Conservation (phyloP, 768 basidiomycete genomes). For the Hypsizygus marmoreus region DNA sequence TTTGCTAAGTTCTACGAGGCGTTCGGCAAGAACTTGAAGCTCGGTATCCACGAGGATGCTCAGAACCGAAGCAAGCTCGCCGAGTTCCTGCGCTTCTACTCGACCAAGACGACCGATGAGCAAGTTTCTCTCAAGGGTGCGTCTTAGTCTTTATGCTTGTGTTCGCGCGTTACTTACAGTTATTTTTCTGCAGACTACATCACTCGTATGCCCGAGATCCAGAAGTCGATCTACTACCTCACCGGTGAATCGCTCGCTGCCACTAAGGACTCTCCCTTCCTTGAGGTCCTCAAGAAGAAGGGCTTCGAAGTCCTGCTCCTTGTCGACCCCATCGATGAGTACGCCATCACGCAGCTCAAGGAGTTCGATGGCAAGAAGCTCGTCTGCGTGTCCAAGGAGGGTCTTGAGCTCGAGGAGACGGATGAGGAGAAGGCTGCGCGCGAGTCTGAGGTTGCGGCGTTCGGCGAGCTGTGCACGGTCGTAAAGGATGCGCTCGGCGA, state of each 20-base stretch:
- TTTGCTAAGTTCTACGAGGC: conserved; percentile 96
- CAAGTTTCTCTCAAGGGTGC: conserved; percentile 89
- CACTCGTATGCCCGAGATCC: conserved; percentile 98
- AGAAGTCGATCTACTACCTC: conserved; percentile 99
- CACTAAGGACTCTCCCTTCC: conserved; percentile 94
- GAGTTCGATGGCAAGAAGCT: conserved; percentile 99
- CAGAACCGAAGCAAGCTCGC: conserved; percentile 99
- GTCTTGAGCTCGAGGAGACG: conserved; percentile 98
- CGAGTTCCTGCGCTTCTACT: conserved; percentile 98
- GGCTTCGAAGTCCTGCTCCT: conserved; percentile 97
- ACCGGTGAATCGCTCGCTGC: conserved; percentile 96
- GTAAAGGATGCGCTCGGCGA: conserved; percentile 99
- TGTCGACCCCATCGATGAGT: conserved; percentile 98
- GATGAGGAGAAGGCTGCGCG: conserved; percentile 94
- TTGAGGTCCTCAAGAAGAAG: conserved; percentile 99
- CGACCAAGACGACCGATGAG: conserved; percentile 92
- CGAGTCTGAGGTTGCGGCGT: conserved; percentile 84
- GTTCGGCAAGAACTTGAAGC: conserved; percentile 99
- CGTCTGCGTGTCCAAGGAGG: conserved; percentile 97
- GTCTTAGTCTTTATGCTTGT: conserved; percentile 2
- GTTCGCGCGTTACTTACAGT: not conserved
- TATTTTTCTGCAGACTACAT: conserved; percentile 76
- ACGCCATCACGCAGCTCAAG: conserved; percentile 97
- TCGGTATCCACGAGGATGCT: conserved; percentile 98
- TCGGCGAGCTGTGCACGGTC: conserved; percentile 85